Evolutionary conservation across 495 filamentous ascomycete genomes (phyloP), one percentile per base, ranked within the genome.

Genomic region (Penicillium taxi): DNA sequence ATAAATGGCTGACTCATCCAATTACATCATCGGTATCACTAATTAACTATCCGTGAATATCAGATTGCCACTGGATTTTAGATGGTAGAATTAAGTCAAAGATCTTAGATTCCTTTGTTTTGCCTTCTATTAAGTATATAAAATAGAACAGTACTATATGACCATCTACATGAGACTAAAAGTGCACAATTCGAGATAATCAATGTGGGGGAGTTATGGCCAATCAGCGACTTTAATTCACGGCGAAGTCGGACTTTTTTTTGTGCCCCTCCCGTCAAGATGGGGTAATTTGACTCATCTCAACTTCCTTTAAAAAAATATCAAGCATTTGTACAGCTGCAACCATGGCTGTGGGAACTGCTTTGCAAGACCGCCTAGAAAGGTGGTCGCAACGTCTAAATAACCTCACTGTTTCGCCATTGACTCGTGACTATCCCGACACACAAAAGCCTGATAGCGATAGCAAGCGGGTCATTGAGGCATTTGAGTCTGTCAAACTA

Each of bases 401-500:
- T 38, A 69, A 62, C 35, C 51, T 73, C 39, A 72, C 65, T 17
- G 65, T 70, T 3, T 67, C 64, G 16, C 67, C 70, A 26, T 60
- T 74, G 35, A 64, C 69, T 22, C 58, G 70, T 22, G 70, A 74
- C 47, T 74, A 72, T 48, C 44, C 69, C 53, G 52, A 69, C 54
- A 48, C 60, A 40, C 36, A 54, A 48, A 55, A 58, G 41, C 44
- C 51, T 19, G 59, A 63, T 29, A 44, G 45, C 36, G 59, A 63
- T 29, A 44, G 45, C 36, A 65, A 62, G 52, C 55, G 61, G 34
- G 54, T 53, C 26, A 67, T 73, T 30, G 69, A 73, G 43, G 69
- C 70, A 19, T 66, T 69, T 27, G 68, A 72, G 37, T 58, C 62
- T n/a, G 47, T 70, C 9, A 52, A 52, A 12, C 49, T 70, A 9